Evolutionary conservation across 208 protist genomes (phyloP).

Genomic region (Entamoeba histolytica): DNA sequence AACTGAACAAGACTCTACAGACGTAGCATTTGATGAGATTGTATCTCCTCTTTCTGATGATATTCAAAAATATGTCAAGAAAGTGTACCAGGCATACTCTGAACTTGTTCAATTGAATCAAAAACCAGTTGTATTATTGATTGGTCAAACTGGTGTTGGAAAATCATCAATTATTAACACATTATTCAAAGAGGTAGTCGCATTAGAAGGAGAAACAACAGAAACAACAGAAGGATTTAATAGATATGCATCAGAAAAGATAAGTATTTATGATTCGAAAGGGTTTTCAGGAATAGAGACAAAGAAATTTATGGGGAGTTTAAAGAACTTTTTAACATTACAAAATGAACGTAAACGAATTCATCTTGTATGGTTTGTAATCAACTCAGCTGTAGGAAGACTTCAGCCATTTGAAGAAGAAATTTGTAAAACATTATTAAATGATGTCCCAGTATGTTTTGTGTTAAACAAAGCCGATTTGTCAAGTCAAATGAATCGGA

Average conservation of each 20-base stretch:
- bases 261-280: neutral
- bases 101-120: neutral
- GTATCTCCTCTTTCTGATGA: neutral
- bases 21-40: neutral
- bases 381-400: neutral
- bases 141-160: neutral
- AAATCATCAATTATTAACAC: neutral
- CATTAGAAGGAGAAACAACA: neutral
- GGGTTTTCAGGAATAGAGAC: neutral
- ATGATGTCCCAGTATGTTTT: neutral
- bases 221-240: neutral
- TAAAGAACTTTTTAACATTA: neutral
- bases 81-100: neutral
- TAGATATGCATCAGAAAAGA: neutral
- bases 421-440: neutral
- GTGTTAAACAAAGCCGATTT: neutral
- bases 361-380: neutral
- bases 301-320: neutral
- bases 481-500: neutral
- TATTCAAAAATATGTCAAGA: neutral
- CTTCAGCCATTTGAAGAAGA: neutral
- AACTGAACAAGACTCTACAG: neutral
- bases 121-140: neutral
- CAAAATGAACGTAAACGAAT: neutral
- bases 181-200: neutral